Percentiles rank a stretch among this genome's conserved stretches.
phyloP scores from a whole-genome alignment of 345 rosid genomes.

The Lepidium aucheri region DNA sequence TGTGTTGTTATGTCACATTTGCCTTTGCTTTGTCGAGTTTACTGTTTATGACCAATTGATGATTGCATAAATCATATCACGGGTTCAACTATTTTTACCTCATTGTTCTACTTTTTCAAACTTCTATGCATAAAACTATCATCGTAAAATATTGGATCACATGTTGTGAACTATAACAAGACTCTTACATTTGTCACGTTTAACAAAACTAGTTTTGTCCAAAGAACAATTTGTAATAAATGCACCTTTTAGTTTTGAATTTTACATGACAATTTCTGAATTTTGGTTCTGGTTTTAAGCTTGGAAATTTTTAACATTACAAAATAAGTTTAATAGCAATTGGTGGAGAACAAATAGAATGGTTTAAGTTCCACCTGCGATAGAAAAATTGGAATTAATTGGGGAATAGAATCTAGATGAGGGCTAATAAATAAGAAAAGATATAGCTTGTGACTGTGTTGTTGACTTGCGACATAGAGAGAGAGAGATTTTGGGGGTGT shows the following conservation, averaged over 20 bases:
- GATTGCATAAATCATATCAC: constrained; percentile 19
- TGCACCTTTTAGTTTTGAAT: background rate
- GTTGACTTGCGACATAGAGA: constrained; percentile 24
- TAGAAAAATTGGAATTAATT: too few relatives aligned
- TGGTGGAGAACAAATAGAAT: too few relatives aligned
- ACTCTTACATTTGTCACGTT: background rate
- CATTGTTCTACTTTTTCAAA: background rate
- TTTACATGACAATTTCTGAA: background rate
- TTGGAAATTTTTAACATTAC: background rate
- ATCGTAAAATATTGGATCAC: constrained; percentile 5
- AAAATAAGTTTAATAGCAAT: too few relatives aligned
- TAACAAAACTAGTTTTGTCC: background rate
- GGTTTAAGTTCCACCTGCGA: too few relatives aligned
- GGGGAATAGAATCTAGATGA: constrained; percentile 11
- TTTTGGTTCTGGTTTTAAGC: background rate
- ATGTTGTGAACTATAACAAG: background rate
- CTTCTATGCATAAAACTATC: background rate
- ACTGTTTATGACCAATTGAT: constrained; percentile 20
- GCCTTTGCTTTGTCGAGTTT: background rate
- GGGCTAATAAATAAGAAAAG: constrained; percentile 14
- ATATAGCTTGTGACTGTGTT: constrained; percentile 18
- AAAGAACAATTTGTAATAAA: background rate
- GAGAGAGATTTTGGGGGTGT: background rate
- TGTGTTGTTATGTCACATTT: constrained; percentile 23
- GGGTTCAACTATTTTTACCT: constrained; percentile 14